Conservation (phyloP, 1,284 basidiomycete genomes). For the Termitomyces sp. region DNA sequence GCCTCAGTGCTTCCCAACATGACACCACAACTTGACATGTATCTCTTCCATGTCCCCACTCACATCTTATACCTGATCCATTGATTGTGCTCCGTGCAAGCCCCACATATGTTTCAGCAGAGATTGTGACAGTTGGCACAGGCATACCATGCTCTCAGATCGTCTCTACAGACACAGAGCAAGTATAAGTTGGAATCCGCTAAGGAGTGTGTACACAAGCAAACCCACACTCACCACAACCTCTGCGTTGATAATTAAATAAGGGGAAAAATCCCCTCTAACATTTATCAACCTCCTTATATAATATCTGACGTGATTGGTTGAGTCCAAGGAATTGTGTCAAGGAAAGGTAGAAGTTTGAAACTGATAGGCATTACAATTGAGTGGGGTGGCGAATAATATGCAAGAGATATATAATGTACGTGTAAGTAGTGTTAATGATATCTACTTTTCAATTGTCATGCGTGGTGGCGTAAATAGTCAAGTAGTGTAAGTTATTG, state of each 20-base stretch:
- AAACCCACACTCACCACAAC: neutral
- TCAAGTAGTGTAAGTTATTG: neutral
- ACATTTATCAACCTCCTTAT: neutral
- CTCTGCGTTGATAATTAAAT: neutral
- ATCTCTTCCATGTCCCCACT: constrained; percentile 19
- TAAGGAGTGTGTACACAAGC: constrained; percentile 13
- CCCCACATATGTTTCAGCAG: constrained; percentile 15
- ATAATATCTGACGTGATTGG: neutral
- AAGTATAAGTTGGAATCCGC: constrained; percentile 17
- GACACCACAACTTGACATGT: constrained; percentile 18
- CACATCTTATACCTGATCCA: constrained; percentile 18
- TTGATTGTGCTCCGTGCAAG: constrained; percentile 17
- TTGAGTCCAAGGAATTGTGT: neutral
- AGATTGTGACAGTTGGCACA: constrained; percentile 14
- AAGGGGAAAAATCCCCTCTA: neutral
- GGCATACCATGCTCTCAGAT: constrained; percentile 20
- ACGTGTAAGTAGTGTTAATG: constrained; percentile 5
- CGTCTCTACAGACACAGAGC: neutral
- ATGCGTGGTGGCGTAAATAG: constrained; percentile 15
- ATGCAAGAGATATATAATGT: constrained; percentile 8
- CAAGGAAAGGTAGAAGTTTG: too few species aligned
- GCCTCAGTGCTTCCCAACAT: constrained; percentile 19
- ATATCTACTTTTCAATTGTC: constrained; percentile 18
- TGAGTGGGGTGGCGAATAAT: constrained; percentile 12
- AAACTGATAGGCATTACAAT: constrained; percentile 14